phyloP scores from a whole-genome alignment of 345 rosid species.

The Eucalyptus sideroxylon region DNA sequence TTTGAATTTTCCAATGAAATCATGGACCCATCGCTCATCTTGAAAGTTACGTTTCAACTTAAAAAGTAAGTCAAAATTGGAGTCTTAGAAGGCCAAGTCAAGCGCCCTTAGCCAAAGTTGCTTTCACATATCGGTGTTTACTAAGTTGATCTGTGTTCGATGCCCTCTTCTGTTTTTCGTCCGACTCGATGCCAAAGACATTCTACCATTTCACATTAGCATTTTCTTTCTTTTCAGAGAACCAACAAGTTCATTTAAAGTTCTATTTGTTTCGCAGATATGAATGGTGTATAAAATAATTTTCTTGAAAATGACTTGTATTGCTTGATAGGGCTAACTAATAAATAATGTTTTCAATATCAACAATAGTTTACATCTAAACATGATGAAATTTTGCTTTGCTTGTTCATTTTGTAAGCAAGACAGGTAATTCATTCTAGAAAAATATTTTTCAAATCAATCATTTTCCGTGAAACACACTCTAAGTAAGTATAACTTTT shows the following conservation, averaged over 20 bases:
- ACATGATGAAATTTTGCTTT: not conserved
- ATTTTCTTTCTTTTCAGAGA: not conserved
- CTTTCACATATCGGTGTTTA: not conserved
- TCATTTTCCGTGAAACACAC: not conserved
- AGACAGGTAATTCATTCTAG: too few species aligned
- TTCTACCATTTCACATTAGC: not conserved
- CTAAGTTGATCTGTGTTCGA: not conserved
- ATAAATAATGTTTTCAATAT: not conserved
- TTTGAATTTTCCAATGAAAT: not conserved
- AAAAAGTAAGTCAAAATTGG: not conserved
- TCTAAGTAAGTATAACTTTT: not conserved
- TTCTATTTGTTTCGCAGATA: not conserved
- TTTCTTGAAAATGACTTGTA: not conserved
- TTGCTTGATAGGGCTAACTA: not conserved
- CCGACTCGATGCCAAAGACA: not conserved
- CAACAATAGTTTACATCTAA: not conserved
- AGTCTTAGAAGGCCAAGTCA: not conserved
- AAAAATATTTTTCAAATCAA: too few species aligned
- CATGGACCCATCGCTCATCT: not conserved
- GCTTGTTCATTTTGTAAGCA: not conserved
- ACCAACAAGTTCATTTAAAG: not conserved
- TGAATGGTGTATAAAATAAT: not conserved
- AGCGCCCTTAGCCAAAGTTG: not conserved
- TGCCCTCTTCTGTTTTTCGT: not conserved
- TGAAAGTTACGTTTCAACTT: not conserved